Evolutionary conservation across 2,329 filamentous ascomycete species (phyloP).

Genomic region (Hypoxylon sp.): DNA sequence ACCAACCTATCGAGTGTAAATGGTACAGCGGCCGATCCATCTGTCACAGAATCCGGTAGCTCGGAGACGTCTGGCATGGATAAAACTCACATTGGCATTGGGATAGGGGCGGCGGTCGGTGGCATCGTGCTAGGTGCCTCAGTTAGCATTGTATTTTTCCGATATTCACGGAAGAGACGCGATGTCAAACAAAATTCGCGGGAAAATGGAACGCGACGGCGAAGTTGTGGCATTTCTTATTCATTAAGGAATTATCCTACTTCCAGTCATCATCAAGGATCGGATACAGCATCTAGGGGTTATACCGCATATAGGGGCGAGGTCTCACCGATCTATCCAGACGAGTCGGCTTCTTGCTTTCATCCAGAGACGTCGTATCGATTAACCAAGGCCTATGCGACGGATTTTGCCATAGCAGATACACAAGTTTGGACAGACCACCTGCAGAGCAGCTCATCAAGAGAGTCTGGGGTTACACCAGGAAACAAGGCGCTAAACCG

Average conservation of each 20-base stretch:
- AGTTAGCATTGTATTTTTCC: slow-evolving; percentile 2
- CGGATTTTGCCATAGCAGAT: slow-evolving; percentile 30
- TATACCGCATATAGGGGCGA: background rate
- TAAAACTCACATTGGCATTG: slow-evolving; percentile 11
- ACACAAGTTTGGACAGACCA: slow-evolving; percentile 28
- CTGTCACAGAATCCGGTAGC: background rate
- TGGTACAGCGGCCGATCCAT: background rate
- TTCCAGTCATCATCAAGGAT: background rate
- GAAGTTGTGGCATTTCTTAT: background rate
- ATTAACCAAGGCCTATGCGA: slow-evolving; percentile 1
- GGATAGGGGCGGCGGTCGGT: slow-evolving; percentile 7
- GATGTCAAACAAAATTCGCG: background rate
- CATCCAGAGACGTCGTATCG: background rate
- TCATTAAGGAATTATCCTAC: background rate
- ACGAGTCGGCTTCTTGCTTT: slow-evolving; percentile 18
- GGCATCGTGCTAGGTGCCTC: slow-evolving; percentile 11
- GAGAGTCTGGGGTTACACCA: background rate
- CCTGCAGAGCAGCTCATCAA: background rate
- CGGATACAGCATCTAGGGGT: background rate
- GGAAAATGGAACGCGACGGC: background rate
- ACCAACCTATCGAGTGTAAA: background rate
- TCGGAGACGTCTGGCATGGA: background rate
- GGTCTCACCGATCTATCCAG: slow-evolving; percentile 8
- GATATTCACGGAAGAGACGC: background rate
- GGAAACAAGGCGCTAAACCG: background rate